phyloP scores from a whole-genome alignment of 495 filamentous ascomycete species.

The Symbiotaphrina buchneri region DNA sequence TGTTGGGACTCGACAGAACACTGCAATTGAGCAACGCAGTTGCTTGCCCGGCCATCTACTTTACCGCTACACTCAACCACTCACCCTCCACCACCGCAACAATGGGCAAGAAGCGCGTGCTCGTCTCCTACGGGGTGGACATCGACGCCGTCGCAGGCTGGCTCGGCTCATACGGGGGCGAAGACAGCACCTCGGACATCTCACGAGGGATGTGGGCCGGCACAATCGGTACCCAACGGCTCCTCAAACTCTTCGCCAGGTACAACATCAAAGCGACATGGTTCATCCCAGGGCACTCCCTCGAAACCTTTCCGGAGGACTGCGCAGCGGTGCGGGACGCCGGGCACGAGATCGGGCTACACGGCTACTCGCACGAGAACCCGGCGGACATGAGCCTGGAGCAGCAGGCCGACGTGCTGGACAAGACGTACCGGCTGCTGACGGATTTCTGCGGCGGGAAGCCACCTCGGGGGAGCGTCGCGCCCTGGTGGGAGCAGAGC shows the following conservation, averaged over 20 bases:
- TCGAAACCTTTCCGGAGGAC: constrained; percentile 62
- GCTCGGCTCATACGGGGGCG: constrained; percentile 51
- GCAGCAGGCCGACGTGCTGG: constrained; percentile 53
- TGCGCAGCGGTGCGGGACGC: constrained; percentile 49
- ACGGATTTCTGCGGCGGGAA: constrained; percentile 54
- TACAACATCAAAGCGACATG: constrained; percentile 67
- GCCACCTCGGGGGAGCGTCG: constrained; percentile 44
- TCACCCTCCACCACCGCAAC: no score
- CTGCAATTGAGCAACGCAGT: no score
- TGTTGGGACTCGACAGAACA: no score
- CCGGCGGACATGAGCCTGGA: constrained; percentile 46
- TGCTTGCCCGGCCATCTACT: no score
- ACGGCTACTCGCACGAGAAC: constrained; percentile 60
- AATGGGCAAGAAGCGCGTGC: constrained; percentile 41
- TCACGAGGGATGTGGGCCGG: constrained; percentile 50
- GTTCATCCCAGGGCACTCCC: constrained; percentile 64
- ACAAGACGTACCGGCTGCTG: constrained; percentile 51
- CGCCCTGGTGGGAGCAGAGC: constrained; percentile 42
- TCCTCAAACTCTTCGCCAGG: constrained; percentile 56
- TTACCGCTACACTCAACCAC: no score
- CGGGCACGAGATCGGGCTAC: constrained; percentile 61
- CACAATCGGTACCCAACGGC: constrained; percentile 42
- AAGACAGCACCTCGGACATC: constrained; percentile 47
- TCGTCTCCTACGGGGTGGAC: constrained; percentile 31
- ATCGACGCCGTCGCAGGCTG: constrained; percentile 53